Conservation (phyloP, 768 basidiomycete genomes). For the Tubosaeta sp. region DNA sequence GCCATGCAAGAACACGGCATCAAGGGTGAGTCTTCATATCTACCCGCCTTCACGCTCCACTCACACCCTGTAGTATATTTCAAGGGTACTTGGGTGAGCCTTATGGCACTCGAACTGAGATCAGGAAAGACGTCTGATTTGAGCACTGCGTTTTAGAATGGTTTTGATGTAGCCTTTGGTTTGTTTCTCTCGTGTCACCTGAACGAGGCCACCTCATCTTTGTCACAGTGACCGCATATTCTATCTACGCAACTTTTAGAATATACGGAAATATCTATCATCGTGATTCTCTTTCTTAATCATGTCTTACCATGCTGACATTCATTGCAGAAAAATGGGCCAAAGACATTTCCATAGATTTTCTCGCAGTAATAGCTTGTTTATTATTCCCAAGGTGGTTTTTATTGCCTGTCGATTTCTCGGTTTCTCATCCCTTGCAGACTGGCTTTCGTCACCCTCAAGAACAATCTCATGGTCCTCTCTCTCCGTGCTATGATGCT, state of each 20-base stretch:
- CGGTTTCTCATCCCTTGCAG: constrained; percentile 35
- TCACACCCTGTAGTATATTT: constrained; percentile 56
- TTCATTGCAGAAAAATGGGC: constrained; percentile 55
- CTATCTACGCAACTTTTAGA: constrained; percentile 71
- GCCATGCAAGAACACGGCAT: constrained; percentile 96
- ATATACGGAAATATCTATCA: constrained; percentile 68
- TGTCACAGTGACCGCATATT: constrained; percentile 66
- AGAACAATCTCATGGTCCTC: constrained; percentile 75
- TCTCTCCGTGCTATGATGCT: constrained; percentile 88
- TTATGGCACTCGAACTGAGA: constrained; percentile 8
- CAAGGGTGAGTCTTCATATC: constrained; percentile 47
- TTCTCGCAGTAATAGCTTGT: constrained; percentile 83
- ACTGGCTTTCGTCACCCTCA: constrained; percentile 86
- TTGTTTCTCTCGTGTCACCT: constrained; percentile 11
- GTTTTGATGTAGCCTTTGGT: constrained; percentile 92
- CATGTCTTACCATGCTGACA: not conserved
- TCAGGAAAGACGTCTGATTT: constrained; percentile 15
- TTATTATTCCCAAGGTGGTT: constrained; percentile 81
- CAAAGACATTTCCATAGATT: constrained; percentile 68
- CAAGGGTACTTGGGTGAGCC: constrained; percentile 74
- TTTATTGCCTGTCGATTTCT: not conserved
- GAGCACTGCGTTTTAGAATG: constrained; percentile 51
- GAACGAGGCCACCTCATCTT: not conserved
- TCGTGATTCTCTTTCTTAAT: constrained; percentile 33
- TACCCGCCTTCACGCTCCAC: not conserved